Percentiles rank a stretch among this genome's conserved stretches.
phyloP scores from a whole-genome alignment of 2,329 filamentous ascomycete species.

The Ascochyta fabae region DNA sequence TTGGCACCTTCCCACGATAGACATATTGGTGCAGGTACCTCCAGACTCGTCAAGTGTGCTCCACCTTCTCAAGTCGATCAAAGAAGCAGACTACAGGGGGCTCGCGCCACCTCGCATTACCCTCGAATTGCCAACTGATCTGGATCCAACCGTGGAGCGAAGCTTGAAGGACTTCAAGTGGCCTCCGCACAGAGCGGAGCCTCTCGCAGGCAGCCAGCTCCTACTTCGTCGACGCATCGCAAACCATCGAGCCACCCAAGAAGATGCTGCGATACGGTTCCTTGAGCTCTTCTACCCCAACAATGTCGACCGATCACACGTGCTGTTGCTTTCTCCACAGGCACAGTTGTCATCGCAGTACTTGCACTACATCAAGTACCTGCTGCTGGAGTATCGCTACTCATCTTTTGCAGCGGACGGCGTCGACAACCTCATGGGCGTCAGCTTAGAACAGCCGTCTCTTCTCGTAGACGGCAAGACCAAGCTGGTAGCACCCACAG shows the following conservation, averaged over 20 bases:
- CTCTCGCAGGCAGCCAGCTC: conserved; percentile 52
- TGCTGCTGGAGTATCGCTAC: conserved; percentile 78
- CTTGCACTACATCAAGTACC: conserved; percentile 84
- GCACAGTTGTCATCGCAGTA: conserved; percentile 80
- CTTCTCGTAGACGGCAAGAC: conserved; percentile 66
- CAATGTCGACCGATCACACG: conserved; percentile 68
- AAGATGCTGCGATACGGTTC: conserved; percentile 76
- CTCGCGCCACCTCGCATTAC: conserved; percentile 75
- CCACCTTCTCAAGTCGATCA: conserved; percentile 77
- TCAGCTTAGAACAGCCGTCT: conserved; percentile 78
- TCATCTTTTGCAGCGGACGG: conserved; percentile 60
- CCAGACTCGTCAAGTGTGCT: conserved; percentile 76
- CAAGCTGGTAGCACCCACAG: conserved; percentile 58
- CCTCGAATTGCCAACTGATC: conserved; percentile 76
- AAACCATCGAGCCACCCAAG: conserved; percentile 63
- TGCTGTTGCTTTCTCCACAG: conserved; percentile 84
- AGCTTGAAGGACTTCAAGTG: conserved; percentile 72
- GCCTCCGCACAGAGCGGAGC: conserved; percentile 61
- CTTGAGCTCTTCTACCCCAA: conserved; percentile 88
- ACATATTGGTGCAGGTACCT: conserved; percentile 82
- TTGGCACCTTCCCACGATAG: conserved; percentile 80
- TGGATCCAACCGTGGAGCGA: conserved; percentile 69
- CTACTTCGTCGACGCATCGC: conserved; percentile 78
- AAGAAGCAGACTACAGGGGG: conserved; percentile 76
- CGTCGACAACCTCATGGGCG: conserved; percentile 69